These are phyloP conservation scores for Cladosporium sp. DNA, from an alignment of 2,329 filamentous ascomycete genomes.

Conservation along the genomic window DNA sequence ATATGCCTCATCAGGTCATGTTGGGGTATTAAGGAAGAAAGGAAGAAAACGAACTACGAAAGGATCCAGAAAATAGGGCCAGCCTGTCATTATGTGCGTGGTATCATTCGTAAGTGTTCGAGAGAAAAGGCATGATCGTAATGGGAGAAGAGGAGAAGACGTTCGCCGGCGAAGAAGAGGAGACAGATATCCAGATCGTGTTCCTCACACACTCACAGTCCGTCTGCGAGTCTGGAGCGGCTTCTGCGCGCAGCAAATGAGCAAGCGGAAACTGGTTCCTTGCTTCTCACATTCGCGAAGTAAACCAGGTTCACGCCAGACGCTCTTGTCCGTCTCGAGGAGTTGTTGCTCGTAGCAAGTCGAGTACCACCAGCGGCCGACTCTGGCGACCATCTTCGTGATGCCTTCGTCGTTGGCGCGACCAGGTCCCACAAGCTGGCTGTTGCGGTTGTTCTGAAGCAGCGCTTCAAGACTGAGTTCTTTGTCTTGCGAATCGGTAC, in stretches of 20 bases:
- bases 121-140: not conserved
- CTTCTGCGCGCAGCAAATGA: slow-evolving; percentile 87
- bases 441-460: slow-evolving; percentile 43
- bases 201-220: slow-evolving; percentile 45
- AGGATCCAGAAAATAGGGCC: not conserved
- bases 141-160: not conserved
- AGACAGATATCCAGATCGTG: not conserved
- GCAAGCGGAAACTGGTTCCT: slow-evolving; percentile 81
- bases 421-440: slow-evolving; percentile 27
- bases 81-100: slow-evolving; percentile 4
- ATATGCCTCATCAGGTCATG: not conserved
- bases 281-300: slow-evolving; percentile 82
- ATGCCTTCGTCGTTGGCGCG: slow-evolving; percentile 72
- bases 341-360: slow-evolving; percentile 74
- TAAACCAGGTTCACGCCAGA: slow-evolving; percentile 74
- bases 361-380: slow-evolving; percentile 95
- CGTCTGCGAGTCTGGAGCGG: slow-evolving; percentile 50
- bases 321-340: slow-evolving; percentile 52
- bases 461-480: slow-evolving; percentile 27
- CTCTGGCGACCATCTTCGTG: slow-evolving; percentile 84
- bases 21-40: not conserved
- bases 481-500: slow-evolving; percentile 8
- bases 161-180: not conserved
- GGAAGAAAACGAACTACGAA: not conserved
- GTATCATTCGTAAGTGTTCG: not conserved